These are phyloP conservation scores for Cystofilobasidium macerans DNA, from an alignment of 768 basidiomycete genomes.

Conservation along the genomic window DNA sequence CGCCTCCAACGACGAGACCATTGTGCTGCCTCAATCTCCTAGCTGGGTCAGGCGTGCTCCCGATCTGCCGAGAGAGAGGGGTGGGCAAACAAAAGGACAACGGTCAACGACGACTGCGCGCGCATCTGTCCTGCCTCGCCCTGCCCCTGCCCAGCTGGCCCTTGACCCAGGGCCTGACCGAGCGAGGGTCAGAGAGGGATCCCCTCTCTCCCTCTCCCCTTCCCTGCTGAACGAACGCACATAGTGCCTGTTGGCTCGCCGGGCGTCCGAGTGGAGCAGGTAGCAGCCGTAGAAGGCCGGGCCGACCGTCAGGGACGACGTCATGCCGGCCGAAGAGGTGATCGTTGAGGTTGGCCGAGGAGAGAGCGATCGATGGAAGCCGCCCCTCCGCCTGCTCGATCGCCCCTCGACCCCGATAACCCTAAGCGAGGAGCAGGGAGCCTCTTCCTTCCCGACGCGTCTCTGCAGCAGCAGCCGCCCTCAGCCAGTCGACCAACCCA, in stretches of 20 bases:
- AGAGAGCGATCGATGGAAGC: too few relatives aligned
- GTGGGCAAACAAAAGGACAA: background rate
- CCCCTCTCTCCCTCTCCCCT: too few relatives aligned
- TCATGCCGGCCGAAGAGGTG: too few relatives aligned
- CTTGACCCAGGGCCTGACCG: background rate
- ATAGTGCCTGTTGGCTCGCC: slow-evolving; percentile 52
- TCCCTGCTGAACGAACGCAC: slow-evolving; percentile 37
- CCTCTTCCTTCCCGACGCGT: too few relatives aligned
- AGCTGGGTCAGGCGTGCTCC: slow-evolving; percentile 41
- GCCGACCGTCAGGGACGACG: too few relatives aligned
- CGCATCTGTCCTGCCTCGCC: slow-evolving; percentile 4
- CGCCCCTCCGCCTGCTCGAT: too few relatives aligned
- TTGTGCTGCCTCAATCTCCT: slow-evolving; percentile 57
- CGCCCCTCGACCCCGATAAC: too few relatives aligned
- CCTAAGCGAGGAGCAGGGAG: too few relatives aligned
- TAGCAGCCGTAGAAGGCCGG: slow-evolving; percentile 67
- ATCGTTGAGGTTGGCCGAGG: too few relatives aligned
- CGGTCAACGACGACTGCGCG: background rate
- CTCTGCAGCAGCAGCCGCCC: too few relatives aligned
- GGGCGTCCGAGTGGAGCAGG: slow-evolving; percentile 57
- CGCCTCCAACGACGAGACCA: slow-evolving; percentile 51
- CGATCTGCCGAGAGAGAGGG: slow-evolving; percentile 33
- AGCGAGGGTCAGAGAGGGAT: background rate
- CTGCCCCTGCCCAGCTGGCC: too few relatives aligned
- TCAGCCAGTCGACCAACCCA: too few relatives aligned